phyloP scores from a whole-genome alignment of 148 eudicot genomes.

The Fagopyrum homotropicum region DNA sequence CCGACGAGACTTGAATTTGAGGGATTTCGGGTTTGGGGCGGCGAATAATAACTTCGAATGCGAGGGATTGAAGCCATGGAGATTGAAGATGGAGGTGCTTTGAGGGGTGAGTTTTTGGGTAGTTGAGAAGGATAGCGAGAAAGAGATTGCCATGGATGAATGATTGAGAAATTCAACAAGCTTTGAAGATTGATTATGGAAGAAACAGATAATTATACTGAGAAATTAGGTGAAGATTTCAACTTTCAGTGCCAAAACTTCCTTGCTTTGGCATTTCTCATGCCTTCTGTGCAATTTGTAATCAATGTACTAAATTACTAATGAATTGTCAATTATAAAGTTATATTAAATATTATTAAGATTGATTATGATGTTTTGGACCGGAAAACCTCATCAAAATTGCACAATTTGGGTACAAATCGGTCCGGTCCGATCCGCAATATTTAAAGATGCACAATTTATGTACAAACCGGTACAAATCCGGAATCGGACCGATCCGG shows the following conservation, averaged over 20 bases:
- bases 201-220: not conserved
- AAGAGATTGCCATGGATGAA: not conserved
- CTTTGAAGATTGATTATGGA: not conserved
- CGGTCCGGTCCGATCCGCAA: too few relatives aligned
- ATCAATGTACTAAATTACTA: too few relatives aligned
- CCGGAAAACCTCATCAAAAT: too few relatives aligned
- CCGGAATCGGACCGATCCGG: too few relatives aligned
- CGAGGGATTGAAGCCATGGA: conserved; percentile 3
- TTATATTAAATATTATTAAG: too few relatives aligned
- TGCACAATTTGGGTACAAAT: too few relatives aligned
- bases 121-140: not conserved
- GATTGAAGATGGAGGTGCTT: too few relatives aligned
- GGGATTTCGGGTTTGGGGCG: conserved; percentile 21
- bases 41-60: conserved; percentile 10
- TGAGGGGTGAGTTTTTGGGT: not conserved
- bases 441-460: too few relatives aligned
- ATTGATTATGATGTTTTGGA: too few relatives aligned
- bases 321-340: too few relatives aligned
- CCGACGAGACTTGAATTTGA: conserved; percentile 14
- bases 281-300: not conserved
- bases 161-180: not conserved
- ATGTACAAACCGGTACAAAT: too few relatives aligned
- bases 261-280: not conserved
- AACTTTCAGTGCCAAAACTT: not conserved
- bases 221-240: not conserved